Conservation (phyloP, 1,139 yeast species). For the Taphrina deformans region DNA sequence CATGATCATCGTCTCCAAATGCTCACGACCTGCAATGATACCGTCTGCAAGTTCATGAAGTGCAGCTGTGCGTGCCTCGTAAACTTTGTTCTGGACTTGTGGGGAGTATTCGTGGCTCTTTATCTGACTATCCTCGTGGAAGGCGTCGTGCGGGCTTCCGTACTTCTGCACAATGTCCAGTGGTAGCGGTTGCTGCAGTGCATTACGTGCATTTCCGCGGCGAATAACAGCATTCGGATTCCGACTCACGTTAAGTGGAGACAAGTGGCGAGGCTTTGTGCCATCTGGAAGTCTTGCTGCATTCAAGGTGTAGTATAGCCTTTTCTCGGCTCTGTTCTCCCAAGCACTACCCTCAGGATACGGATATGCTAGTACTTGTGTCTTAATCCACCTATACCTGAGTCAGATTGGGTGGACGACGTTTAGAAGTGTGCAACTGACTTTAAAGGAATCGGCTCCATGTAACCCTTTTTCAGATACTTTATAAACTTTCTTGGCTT, state of each 20-base stretch:
- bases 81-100: conserved; percentile 7
- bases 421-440: neutral
- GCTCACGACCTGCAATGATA: conserved; percentile 6
- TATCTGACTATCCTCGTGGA: conserved; percentile 9
- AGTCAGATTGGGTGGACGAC: too few relatives aligned
- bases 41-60: conserved; percentile 17
- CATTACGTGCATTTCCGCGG: conserved; percentile 8
- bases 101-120: conserved; percentile 15
- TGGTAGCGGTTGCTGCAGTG: conserved; percentile 1
- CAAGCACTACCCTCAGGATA: conserved; percentile 11
- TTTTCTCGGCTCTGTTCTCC: conserved; percentile 16
- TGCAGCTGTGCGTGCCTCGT: conserved; percentile 11
- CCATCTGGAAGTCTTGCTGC: conserved; percentile 15
- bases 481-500: conserved; percentile 2
- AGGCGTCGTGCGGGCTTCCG: conserved; percentile 13
- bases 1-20: conserved; percentile 11
- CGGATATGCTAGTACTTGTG: conserved; percentile 3
- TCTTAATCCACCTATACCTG: neutral
- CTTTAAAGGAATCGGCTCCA: conserved; percentile 14
- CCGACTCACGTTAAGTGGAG: neutral
- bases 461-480: conserved; percentile 7
- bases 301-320: conserved; percentile 11
- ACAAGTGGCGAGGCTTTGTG: neutral
- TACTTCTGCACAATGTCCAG: conserved; percentile 4
- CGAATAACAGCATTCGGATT: neutral